Evolutionary conservation across 2,329 filamentous ascomycete genomes (phyloP), one percentile per base, ranked within the genome.

Genomic region (Phaeosphaeria sp.): DNA sequence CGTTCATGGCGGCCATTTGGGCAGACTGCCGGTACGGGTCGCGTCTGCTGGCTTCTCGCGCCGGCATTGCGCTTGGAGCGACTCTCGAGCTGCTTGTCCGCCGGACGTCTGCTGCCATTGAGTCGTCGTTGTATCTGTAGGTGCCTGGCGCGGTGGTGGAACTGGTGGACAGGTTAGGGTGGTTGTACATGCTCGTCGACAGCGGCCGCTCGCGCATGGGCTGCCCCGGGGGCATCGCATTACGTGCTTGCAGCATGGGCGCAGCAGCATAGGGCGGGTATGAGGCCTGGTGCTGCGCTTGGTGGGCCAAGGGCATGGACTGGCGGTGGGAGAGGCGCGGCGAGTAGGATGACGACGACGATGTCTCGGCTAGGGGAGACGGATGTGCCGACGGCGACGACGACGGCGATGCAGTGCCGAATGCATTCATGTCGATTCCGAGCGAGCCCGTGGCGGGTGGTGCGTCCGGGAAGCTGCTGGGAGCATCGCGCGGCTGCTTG

Each of bases 11-110:
- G 39, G 83, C 81, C 49, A 85, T 81, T 64, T 86, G 87, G 13
- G 61, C 64, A 0, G 83, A 81, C 59, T 86, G 83, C 53, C 86
- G 86, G 74, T 93, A 92, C 27, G 86, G 82, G 60, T 91, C 89
- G 71, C 85, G 85, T 69, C 91, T 86, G 71, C 87, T 92, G 21
- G 84, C 81, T 67, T 93, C 91, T 67, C 91, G 83, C 33, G 86
- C 84, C 2, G 89, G 87, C 47, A 89, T 83, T 43, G 86, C 84
- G 30, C 85, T 84, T 22, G 84, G 83, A 15, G 84, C 84, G 46
- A 86, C 84, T 64, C 89, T 84, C 17, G 90, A 89, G 67, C 90
- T 87, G 65, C 83, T 86, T 60, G 88, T 80, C 71, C 85, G 82
- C 57, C 82, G 61, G 46, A 74, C 67, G 61, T 75, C 69, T 49